phyloP scores from a whole-genome alignment of 306 rosid genomes.

The Begonia fuchsioides region DNA sequence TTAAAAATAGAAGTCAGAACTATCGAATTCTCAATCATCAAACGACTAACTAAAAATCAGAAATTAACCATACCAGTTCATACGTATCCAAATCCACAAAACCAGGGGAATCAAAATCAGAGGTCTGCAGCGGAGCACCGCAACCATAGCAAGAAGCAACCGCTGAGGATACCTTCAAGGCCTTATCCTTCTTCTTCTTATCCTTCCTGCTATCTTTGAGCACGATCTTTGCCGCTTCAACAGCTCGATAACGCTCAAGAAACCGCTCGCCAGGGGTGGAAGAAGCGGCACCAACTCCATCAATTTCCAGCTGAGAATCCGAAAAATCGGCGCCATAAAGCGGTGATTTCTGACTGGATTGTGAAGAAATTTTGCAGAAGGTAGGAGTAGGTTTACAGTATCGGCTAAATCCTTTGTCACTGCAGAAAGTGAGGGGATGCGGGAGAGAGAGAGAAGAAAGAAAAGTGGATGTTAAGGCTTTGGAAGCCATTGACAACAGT shows the following conservation, averaged over 20 bases:
- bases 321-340: constrained; percentile 11
- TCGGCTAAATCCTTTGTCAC: constrained; percentile 10
- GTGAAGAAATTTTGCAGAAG: constrained; percentile 24
- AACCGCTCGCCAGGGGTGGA: constrained; percentile 74
- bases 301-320: constrained; percentile 14
- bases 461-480: constrained; percentile 39
- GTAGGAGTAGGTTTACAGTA: constrained; percentile 14
- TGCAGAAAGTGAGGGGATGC: constrained; percentile 10
- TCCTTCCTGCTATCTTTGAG: constrained; percentile 31
- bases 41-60: too few relatives aligned
- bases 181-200: constrained; percentile 29
- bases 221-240: constrained; percentile 48
- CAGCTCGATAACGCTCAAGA: constrained; percentile 41
- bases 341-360: constrained; percentile 11
- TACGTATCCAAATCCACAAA: constrained; percentile 53
- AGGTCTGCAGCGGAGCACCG: constrained; percentile 81
- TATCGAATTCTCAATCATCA: neutral
- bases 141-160: constrained; percentile 70
- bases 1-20: too few relatives aligned
- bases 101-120: constrained; percentile 61
- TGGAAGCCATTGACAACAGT: constrained; percentile 44
- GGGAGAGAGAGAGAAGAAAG: constrained; percentile 30
- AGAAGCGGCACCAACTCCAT: constrained; percentile 65
- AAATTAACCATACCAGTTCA: constrained; percentile 31
- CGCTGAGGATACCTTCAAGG: constrained; percentile 24